Base-by-base conservation (phyloP, 768 basidiomycete genomes). In the Lentinula lateritia region DNA sequence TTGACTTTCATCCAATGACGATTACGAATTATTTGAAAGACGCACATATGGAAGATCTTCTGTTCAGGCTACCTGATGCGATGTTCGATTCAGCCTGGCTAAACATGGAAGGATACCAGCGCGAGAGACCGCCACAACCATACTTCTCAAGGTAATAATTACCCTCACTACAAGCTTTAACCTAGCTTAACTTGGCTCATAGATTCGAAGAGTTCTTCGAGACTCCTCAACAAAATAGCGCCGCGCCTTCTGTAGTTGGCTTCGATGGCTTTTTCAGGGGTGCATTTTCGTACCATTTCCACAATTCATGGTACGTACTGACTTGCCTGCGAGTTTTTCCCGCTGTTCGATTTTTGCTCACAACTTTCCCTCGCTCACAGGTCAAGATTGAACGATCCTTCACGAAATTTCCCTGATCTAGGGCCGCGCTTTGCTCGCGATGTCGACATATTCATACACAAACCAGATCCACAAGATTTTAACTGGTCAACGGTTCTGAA, bases 261-360 rank as follows among this genome's bases (percentile, higher is more conserved):
- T 92, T 98, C 66, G 90, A 94, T 66, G 95, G 93, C 8, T 99
- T 99, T 81, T 99, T 95, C 82, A 86, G 85, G 62, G 97, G 96
- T 8, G 92, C 96, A 6, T 98, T 88, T 71, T 95, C 92, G 2
- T 98, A 98, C 72, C 95, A 98, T 73, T 98, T 90, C 76, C 95
- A 98, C 71, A 95, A 95, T 71, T 92, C 85, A 74, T 95, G 93
- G 93, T 91, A 61, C 58, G 84, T 70, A 6, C 12, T 23, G 45
- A 48, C 28, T 28, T 28, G 28, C 28, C 28, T 52, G 32, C 43
- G 35, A 6, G 50, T 50, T 45, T 38, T 55, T 45, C 61, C 54
- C 54, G 58, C 23, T 63, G 34, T 48, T 42, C 10, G 52, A 36
- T 52, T 23, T 32, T 32, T 54, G 28, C 28, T 16, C 18, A 34